phyloP scores from a whole-genome alignment of 345 rosid species.

The Acer negundo region DNA sequence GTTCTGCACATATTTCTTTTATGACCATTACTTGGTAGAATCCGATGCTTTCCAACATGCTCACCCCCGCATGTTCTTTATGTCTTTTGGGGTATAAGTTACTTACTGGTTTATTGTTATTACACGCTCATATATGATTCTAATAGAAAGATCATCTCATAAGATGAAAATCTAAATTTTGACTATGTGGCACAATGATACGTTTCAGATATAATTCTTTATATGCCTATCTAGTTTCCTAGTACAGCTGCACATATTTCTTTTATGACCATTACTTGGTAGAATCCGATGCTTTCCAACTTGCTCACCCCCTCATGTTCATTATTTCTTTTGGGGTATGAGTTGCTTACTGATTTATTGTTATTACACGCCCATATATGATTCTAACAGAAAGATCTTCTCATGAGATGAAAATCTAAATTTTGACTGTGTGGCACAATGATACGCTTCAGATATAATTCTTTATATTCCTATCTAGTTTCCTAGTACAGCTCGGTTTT shows the following conservation, averaged over 20 bases:
- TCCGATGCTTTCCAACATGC: neutral
- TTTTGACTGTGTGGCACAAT: neutral
- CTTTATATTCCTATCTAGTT: neutral
- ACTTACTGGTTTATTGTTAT: neutral
- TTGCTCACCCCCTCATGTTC: neutral
- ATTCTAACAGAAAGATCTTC: neutral
- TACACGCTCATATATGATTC: neutral
- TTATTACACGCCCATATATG: neutral
- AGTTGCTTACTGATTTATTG: neutral
- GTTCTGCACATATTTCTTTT: no score
- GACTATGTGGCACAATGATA: neutral
- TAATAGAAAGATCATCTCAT: neutral
- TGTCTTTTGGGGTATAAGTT: neutral
- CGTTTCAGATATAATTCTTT: neutral
- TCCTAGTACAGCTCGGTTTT: neutral
- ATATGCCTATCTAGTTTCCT: neutral
- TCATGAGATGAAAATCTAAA: neutral
- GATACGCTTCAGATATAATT: neutral
- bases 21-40: neutral
- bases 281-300: neutral
- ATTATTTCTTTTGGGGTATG: neutral
- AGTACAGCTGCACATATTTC: no score
- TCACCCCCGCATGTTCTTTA: neutral
- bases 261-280: no score
- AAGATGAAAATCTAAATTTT: neutral